phyloP scores from a whole-genome alignment of 1,284 basidiomycete genomes.

The Fomes fomentarius region DNA sequence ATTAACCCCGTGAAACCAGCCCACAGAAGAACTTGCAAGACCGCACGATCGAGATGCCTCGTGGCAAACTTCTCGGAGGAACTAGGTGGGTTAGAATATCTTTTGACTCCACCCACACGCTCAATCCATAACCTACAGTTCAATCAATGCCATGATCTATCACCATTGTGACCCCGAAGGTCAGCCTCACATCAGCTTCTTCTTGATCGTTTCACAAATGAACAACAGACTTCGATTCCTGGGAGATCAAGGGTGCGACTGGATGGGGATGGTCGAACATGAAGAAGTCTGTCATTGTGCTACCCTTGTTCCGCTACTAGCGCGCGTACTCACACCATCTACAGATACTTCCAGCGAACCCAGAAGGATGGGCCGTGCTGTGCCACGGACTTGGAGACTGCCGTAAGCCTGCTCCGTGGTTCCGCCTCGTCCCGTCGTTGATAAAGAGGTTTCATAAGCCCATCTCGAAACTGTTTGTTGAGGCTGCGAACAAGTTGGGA shows the following conservation, averaged over 20 bases:
- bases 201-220: not conserved
- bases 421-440: too few species aligned
- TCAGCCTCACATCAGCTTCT: not conserved
- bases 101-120: too few species aligned
- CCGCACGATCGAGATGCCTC: slow-evolving; percentile 18
- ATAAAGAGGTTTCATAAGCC: slow-evolving; percentile 5
- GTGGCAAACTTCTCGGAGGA: slow-evolving; percentile 25
- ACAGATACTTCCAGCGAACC: slow-evolving; percentile 37
- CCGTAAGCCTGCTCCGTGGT: too few species aligned
- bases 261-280: slow-evolving; percentile 42
- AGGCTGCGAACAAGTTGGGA: slow-evolving; percentile 26
- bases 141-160: slow-evolving; percentile 23
- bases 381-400: slow-evolving; percentile 21
- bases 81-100: slow-evolving; percentile 23
- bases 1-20: too few species aligned
- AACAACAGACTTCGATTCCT: slow-evolving; percentile 41
- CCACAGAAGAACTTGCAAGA: slow-evolving; percentile 19
- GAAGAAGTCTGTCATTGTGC: slow-evolving; percentile 25
- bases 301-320: not conserved
- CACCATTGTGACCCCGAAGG: slow-evolving; percentile 26
- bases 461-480: slow-evolving; percentile 15
- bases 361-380: slow-evolving; percentile 31
- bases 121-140: too few species aligned
- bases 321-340: not conserved
- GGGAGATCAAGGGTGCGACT: slow-evolving; percentile 39